These are phyloP conservation scores for Verbascum thapsus DNA, from an alignment of 257 asterid genomes.

Conservation along the genomic window DNA sequence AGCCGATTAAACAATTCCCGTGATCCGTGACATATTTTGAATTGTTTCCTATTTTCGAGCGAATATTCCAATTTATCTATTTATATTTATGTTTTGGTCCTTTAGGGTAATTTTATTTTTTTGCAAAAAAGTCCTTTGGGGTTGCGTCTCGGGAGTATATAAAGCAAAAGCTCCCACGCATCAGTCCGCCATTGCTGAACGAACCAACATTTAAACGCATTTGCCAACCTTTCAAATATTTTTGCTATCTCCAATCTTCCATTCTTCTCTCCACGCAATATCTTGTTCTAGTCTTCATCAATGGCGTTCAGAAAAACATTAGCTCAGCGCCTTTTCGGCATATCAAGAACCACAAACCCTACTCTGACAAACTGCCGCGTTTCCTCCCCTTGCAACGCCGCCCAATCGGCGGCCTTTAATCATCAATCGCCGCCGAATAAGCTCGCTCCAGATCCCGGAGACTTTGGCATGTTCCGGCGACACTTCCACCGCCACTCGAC, in stretches of 20 bases:
- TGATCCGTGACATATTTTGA: slow-evolving; percentile 10
- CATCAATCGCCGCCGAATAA: slow-evolving; percentile 33
- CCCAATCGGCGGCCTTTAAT: slow-evolving; percentile 37
- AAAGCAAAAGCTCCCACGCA: slow-evolving; percentile 14
- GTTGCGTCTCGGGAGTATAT: slow-evolving; percentile 22
- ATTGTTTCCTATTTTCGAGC: background rate
- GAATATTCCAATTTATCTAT: slow-evolving; percentile 35
- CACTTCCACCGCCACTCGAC: slow-evolving; percentile 57
- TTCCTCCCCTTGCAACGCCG: slow-evolving; percentile 54
- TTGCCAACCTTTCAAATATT: slow-evolving; percentile 6
- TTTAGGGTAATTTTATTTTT: too few species aligned
- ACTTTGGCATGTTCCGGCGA: slow-evolving; percentile 60
- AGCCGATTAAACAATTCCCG: slow-evolving; percentile 13
- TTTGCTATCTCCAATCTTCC: background rate
- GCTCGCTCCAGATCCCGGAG: slow-evolving; percentile 58
- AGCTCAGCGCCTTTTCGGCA: slow-evolving; percentile 55
- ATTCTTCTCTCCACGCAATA: background rate
- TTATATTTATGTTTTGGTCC: background rate
- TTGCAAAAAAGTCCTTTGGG: too few species aligned
- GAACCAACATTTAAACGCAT: slow-evolving; percentile 31
- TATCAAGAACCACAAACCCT: slow-evolving; percentile 45
- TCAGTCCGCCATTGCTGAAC: slow-evolving; percentile 13
- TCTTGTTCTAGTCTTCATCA: too few species aligned
- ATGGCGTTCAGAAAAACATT: slow-evolving; percentile 69
- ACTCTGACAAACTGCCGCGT: slow-evolving; percentile 59